These are phyloP conservation scores for Aspergillus sp. DNA, from an alignment of 2,329 filamentous ascomycete species.

Conservation along the genomic window DNA sequence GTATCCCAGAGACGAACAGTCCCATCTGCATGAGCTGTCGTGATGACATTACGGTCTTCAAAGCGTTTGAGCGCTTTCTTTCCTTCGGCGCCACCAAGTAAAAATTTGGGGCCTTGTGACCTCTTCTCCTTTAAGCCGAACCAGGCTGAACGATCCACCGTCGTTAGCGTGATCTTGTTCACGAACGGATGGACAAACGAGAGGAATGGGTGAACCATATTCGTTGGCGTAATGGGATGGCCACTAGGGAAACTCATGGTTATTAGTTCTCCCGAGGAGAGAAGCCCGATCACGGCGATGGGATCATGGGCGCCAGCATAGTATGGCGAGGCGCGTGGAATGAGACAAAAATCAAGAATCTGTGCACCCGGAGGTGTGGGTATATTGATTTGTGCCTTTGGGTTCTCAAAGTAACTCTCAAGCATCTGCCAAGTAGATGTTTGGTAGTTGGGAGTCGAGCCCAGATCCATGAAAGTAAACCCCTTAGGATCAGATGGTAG, in stretches of 20 bases:
- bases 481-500: conserved; percentile 63
- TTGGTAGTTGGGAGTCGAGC: conserved; percentile 79
- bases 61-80: conserved; percentile 65
- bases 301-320: conserved; percentile 86
- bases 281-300: conserved; percentile 69
- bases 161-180: conserved; percentile 62
- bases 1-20: conserved; percentile 90
- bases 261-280: conserved; percentile 81
- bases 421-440: conserved; percentile 86
- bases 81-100: conserved; percentile 72
- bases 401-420: conserved; percentile 68
- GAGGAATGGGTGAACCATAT: conserved; percentile 81
- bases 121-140: conserved; percentile 83
- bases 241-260: conserved; percentile 90
- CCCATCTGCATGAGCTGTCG: conserved; percentile 83
- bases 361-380: conserved; percentile 70
- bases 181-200: conserved; percentile 88
- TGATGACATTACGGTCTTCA: conserved; percentile 75
- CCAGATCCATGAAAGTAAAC: conserved; percentile 83
- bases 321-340: conserved; percentile 76
- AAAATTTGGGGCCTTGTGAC: conserved; percentile 66
- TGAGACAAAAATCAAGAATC: conserved; percentile 71
- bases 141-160: conserved; percentile 74
- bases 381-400: conserved; percentile 63
- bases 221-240: conserved; percentile 83